phyloP scores from a whole-genome alignment of 352 stramenopile genomes.

The Albugo laibachii region DNA sequence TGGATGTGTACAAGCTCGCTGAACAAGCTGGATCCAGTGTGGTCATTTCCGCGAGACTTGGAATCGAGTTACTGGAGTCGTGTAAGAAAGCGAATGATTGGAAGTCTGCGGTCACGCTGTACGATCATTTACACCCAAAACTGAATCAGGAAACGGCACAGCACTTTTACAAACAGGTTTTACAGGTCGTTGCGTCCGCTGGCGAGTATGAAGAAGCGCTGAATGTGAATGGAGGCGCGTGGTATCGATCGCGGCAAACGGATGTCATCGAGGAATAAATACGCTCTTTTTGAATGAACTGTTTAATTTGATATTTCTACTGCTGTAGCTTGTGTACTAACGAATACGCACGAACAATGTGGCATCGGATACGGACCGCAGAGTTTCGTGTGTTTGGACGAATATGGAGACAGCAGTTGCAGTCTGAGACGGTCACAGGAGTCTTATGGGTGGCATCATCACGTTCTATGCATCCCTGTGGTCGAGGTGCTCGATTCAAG shows the following conservation, averaged over 20 bases:
- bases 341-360: too few relatives aligned
- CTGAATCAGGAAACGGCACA: conserved; percentile 40
- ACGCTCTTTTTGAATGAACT: too few relatives aligned
- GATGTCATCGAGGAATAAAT: conserved; percentile 32
- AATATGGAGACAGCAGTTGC: too few relatives aligned
- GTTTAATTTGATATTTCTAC: too few relatives aligned
- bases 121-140: conserved; percentile 38
- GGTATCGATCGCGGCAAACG: conserved; percentile 63
- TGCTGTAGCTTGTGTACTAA: too few relatives aligned
- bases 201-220: conserved; percentile 73
- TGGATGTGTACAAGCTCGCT: conserved; percentile 35
- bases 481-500: too few relatives aligned
- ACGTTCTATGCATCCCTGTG: too few relatives aligned
- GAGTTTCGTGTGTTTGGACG: too few relatives aligned
- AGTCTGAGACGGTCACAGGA: too few relatives aligned
- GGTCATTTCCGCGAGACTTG: conserved; percentile 25
- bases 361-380: too few relatives aligned
- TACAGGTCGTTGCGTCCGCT: conserved; percentile 62
- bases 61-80: conserved; percentile 16
- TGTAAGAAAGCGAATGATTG: conserved; percentile 49
- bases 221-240: conserved; percentile 63
- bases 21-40: conserved; percentile 19
- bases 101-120: conserved; percentile 50
- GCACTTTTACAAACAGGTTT: conserved; percentile 58
- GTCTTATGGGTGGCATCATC: too few relatives aligned